Percentiles rank a stretch among this genome's conserved stretches.
These are phyloP conservation scores for Aspergillus tanneri DNA, from an alignment of 2,329 filamentous ascomycete species.

Conservation along the genomic window DNA sequence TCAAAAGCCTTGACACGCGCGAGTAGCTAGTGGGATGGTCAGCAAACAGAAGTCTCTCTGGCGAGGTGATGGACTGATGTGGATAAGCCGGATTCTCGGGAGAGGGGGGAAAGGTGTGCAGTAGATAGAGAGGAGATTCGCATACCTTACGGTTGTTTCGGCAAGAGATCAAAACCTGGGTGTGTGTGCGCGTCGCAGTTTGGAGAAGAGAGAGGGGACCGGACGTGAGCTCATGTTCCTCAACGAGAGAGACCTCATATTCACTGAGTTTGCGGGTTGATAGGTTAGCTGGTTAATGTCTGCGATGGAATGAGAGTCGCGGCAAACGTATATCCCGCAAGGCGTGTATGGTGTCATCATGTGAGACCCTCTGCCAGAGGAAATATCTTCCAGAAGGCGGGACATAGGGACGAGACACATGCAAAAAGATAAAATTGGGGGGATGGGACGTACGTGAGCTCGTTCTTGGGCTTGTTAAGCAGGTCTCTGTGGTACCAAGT, in stretches of 20 bases:
- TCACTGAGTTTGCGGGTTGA: conserved; percentile 57
- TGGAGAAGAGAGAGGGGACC: conserved; percentile 91
- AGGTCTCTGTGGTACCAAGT: conserved; percentile 66
- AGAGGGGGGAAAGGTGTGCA: background rate
- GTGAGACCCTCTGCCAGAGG: background rate
- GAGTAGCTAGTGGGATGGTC: too few species aligned
- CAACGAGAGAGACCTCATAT: conserved; percentile 81
- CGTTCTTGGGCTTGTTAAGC: conserved; percentile 80
- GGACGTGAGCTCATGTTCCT: conserved; percentile 76
- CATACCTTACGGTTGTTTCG: conserved; percentile 91
- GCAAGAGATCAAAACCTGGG: conserved; percentile 94
- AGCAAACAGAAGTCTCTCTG: background rate
- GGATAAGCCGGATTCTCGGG: background rate
- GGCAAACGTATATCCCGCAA: too few species aligned
- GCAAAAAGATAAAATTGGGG: conserved; percentile 5
- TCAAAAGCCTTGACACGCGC: conserved; percentile 98
- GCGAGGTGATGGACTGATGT: background rate
- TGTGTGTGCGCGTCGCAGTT: conserved; percentile 90
- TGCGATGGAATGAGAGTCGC: conserved; percentile 20
- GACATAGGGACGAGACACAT: conserved; percentile 11
- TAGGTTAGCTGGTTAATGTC: conserved; percentile 22
- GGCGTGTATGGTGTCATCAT: background rate
- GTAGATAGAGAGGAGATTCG: background rate
- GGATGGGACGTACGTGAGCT: conserved; percentile 73
- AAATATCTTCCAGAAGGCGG: background rate